Evolutionary conservation across 1,139 yeast genomes (phyloP).

Genomic region (Suhomyces taliae): DNA sequence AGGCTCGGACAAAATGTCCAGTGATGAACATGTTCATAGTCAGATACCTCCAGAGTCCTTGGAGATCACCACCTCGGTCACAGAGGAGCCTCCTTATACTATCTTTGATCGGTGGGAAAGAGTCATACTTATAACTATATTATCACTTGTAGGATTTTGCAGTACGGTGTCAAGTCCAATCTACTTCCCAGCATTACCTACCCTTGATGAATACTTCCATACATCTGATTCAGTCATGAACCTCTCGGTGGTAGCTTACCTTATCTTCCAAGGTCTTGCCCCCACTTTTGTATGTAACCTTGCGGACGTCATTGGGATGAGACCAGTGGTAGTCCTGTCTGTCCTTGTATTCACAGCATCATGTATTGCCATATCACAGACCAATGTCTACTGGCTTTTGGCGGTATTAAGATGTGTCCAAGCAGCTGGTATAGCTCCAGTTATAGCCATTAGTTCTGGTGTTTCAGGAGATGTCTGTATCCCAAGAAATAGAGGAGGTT

Average conservation of each 20-base stretch:
- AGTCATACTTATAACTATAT: conserved; percentile 21
- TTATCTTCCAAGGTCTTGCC: conserved; percentile 37
- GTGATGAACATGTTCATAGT: too few relatives aligned
- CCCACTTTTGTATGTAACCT: conserved; percentile 65
- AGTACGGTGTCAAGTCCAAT: conserved; percentile 41
- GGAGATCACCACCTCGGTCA: too few relatives aligned
- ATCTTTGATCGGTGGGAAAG: conserved; percentile 16
- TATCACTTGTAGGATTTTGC: conserved; percentile 40
- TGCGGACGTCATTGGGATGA: conserved; percentile 69
- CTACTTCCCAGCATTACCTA: conserved; percentile 44
- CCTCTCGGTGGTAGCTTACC: conserved; percentile 39
- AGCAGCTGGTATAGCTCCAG: conserved; percentile 44
- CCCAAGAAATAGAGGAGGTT: conserved; percentile 37
- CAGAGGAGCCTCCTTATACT: conserved; percentile 13
- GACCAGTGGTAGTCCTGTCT: conserved; percentile 62
- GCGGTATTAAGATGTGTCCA: conserved; percentile 39
- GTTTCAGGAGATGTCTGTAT: conserved; percentile 45
- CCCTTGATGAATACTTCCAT: conserved; percentile 28
- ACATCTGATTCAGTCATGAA: conserved; percentile 28
- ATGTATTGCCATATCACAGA: conserved; percentile 59
- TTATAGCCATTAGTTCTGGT: conserved; percentile 40
- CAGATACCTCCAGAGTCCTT: too few relatives aligned
- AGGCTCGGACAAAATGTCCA: too few relatives aligned
- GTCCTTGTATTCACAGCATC: conserved; percentile 54
- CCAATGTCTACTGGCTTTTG: conserved; percentile 42